Base-by-base conservation (phyloP, 345 rosid species). In the Corymbia maculata region DNA sequence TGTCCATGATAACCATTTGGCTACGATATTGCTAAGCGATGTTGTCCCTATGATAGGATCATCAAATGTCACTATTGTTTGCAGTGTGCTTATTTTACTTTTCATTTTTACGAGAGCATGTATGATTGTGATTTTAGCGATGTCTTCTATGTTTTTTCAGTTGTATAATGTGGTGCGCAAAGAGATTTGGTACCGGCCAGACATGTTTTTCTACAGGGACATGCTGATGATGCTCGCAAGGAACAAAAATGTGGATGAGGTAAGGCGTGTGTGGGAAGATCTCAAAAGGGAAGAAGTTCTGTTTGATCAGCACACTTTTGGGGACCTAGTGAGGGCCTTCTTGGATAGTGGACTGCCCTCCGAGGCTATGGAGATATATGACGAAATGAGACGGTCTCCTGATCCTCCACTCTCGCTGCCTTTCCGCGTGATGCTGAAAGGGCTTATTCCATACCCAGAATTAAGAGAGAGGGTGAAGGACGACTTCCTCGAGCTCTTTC, bases 141-240 rank as follows among this genome's bases (percentile, higher is more conserved):
- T 9, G 26, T 75, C 49, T 75, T 22, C 19, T 75, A 47, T 79
- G 47, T 32, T 51, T 68, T 68, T 68, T 68, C 95, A 98, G 99
- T 89, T 98, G 44, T 97, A 96, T 88, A 94, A 95, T 79, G 95
- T 96, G 51, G 96, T 96, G 86, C 97, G 98, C 6, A 94, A 92
- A 92, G 98, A 98, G 89, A 96, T 98, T 90, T 98, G 99, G 99
- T 97, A 95, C 26, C 91, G 94, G 88, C 98, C 98, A 16, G 99
- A 97, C 93, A 97, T 95, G 99, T 98, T 92, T 89, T 94, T 97
- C 84, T 94, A 95, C 91, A 92, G 99, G 90, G 99, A 98, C 92
- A 98, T 96, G 98, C 95, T 98, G 10, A 95, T 96, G 95, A 94
- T 94, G 98, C 98, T 97, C 59, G 99, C 99, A 24, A 95, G 97